phyloP scores from a whole-genome alignment of 805 yeast species.

The Kluyveromyces lactis region DNA sequence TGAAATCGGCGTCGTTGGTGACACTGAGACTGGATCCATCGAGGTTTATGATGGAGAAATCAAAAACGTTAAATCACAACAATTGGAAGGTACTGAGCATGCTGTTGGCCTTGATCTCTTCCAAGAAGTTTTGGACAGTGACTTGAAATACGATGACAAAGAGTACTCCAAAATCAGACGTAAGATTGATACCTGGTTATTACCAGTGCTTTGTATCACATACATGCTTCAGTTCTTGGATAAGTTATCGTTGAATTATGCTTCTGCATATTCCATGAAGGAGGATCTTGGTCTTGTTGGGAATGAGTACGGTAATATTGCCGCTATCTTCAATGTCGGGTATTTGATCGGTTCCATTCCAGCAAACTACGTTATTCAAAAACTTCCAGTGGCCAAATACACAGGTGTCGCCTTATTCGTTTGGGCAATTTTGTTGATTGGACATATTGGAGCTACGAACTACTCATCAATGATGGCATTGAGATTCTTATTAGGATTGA shows the following conservation, averaged over 20 bases:
- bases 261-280: constrained; percentile 17
- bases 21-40: background rate
- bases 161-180: constrained; percentile 16
- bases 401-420: constrained; percentile 15
- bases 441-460: constrained; percentile 14
- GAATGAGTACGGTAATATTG: constrained; percentile 31
- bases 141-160: constrained; percentile 9
- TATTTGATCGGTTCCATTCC: constrained; percentile 29
- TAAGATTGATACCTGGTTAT: constrained; percentile 16
- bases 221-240: constrained; percentile 17
- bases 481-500: constrained; percentile 18
- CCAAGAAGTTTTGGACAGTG: constrained; percentile 10
- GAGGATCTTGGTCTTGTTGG: constrained; percentile 34
- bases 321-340: constrained; percentile 34
- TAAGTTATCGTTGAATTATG: constrained; percentile 13
- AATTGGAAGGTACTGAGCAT: constrained; percentile 5
- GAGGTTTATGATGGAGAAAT: background rate
- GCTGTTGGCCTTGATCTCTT: constrained; percentile 14
- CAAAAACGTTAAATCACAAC: background rate
- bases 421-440: constrained; percentile 14
- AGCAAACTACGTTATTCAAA: constrained; percentile 14
- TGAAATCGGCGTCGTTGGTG: background rate
- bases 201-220: constrained; percentile 16
- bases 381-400: constrained; percentile 21
- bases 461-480: constrained; percentile 15